Evolutionary conservation across 768 basidiomycete species (phyloP).

Genomic region (Lactarius evosmus): DNA sequence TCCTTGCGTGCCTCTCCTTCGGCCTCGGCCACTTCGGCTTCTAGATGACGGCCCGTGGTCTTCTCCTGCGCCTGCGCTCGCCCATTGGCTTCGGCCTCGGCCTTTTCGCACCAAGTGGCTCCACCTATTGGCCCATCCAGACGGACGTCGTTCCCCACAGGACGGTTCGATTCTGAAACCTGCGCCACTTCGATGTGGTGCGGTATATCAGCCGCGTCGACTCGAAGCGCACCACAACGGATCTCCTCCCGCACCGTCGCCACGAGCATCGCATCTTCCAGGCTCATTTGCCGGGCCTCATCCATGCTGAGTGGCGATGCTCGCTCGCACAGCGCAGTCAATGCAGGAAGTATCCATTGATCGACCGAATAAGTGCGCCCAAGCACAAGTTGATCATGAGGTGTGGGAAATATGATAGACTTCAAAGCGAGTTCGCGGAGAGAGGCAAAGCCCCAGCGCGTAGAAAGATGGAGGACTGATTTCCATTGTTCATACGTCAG

Average conservation of each 20-base stretch:
- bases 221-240: background rate
- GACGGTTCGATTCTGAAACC: background rate
- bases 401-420: slow-evolving; percentile 2
- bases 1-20: too few species aligned
- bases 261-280: slow-evolving; percentile 4
- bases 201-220: background rate
- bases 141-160: background rate
- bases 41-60: too few species aligned
- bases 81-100: too few species aligned
- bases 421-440: slow-evolving; percentile 23
- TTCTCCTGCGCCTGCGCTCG: too few species aligned
- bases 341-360: slow-evolving; percentile 2
- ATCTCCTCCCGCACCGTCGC: slow-evolving; percentile 8
- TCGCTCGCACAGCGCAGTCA: slow-evolving; percentile 8
- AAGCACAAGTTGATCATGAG: slow-evolving; percentile 12
- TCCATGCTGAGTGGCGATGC: background rate
- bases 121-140: background rate
- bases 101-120: too few species aligned
- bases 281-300: slow-evolving; percentile 1
- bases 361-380: slow-evolving; percentile 11
- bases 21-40: too few species aligned
- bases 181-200: background rate
- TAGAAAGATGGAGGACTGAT: slow-evolving; percentile 14
- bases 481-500: slow-evolving; percentile 16
- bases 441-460: slow-evolving; percentile 17